Percentiles rank a stretch among this genome's conserved stretches.
These are phyloP conservation scores for Spathaspora boniae DNA, from an alignment of 805 yeast species.

Conservation along the genomic window DNA sequence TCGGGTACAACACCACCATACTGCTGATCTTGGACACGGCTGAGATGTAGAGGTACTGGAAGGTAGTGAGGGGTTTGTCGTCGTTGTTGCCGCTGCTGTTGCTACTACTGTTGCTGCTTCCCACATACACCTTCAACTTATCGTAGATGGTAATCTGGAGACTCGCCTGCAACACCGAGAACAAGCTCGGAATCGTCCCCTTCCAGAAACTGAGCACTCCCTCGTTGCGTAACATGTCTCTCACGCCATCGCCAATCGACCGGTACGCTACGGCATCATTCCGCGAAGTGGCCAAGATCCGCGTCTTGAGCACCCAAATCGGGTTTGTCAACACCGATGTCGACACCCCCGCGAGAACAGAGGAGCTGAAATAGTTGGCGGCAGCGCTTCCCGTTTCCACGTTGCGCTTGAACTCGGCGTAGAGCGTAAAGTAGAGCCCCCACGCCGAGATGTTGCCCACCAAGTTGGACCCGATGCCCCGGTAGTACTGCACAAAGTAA, in stretches of 20 bases:
- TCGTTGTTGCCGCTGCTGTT: constrained; percentile 9
- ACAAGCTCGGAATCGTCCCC: constrained; percentile 69
- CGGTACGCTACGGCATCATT: constrained; percentile 49
- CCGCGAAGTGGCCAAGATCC: constrained; percentile 64
- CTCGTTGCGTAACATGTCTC: constrained; percentile 46
- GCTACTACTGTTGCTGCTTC: too few species aligned
- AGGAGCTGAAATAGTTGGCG: constrained; percentile 31
- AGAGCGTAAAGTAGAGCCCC: constrained; percentile 82
- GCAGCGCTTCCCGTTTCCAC: constrained; percentile 13
- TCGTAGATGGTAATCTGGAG: constrained; percentile 86
- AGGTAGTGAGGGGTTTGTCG: constrained; percentile 35
- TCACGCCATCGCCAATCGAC: constrained; percentile 55
- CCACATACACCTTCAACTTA: constrained; percentile 49
- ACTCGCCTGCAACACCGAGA: constrained; percentile 88
- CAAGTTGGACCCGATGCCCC: constrained; percentile 79
- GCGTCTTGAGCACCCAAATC: constrained; percentile 90
- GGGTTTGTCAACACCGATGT: constrained; percentile 86
- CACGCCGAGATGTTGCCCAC: constrained; percentile 85
- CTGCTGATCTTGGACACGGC: constrained; percentile 67
- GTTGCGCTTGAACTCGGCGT: constrained; percentile 52
- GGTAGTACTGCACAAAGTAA: constrained; percentile 43
- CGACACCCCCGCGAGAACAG: constrained; percentile 60
- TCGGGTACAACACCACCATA: constrained; percentile 70
- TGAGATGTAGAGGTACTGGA: constrained; percentile 63
- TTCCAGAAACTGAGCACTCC: constrained; percentile 66